phyloP scores from a whole-genome alignment of 306 rosid species.

The Quercus bicolor region DNA sequence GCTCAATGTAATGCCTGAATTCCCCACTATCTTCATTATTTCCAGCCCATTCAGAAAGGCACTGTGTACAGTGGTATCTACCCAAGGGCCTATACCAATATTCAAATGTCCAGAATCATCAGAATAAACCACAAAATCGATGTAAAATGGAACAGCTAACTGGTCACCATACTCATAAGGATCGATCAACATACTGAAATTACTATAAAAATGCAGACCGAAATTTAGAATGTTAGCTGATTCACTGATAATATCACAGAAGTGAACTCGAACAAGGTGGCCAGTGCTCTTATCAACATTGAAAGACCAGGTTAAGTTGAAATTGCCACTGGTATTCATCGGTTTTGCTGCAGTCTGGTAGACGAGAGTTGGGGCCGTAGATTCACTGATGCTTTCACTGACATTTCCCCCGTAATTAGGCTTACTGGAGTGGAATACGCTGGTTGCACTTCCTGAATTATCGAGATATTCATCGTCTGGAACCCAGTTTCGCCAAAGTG shows the following conservation, averaged over 20 bases:
- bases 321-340: background rate
- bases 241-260: constrained; percentile 13
- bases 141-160: background rate
- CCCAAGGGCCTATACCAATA: constrained; percentile 23
- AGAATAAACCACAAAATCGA: constrained; percentile 24
- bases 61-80: accelerated
- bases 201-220: constrained; percentile 13
- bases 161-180: accelerated
- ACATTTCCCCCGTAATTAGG: background rate
- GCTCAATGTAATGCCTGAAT: background rate
- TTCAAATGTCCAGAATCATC: constrained; percentile 12
- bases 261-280: constrained; percentile 37
- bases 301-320: constrained; percentile 32
- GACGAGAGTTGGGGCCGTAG: constrained; percentile 16
- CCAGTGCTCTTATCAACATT: background rate
- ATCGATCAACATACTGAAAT: background rate
- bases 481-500: constrained; percentile 33
- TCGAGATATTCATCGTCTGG: background rate
- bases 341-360: constrained; percentile 17
- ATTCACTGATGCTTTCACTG: background rate
- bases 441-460: background rate
- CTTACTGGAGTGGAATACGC: accelerated
- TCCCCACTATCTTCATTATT: constrained; percentile 27
- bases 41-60: constrained; percentile 48
- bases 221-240: background rate